Evolutionary conservation across 1,284 basidiomycete genomes (phyloP).

Genomic region (Malassezia vespertilionis): DNA sequence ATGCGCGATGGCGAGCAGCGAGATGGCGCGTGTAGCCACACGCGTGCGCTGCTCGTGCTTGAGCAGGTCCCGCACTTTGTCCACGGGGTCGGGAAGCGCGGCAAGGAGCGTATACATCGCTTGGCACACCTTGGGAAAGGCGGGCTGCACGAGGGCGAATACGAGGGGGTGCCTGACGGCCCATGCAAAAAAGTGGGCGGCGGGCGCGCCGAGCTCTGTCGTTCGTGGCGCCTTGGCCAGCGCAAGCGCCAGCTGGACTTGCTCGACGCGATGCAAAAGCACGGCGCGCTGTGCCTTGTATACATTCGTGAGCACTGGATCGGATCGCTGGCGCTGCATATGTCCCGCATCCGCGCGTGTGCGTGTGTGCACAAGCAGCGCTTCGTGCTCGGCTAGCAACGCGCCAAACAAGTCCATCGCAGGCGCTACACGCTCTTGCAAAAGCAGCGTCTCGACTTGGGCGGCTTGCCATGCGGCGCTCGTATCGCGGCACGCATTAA

Average conservation of each 20-base stretch:
- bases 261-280: neutral
- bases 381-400: neutral
- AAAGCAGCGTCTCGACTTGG: neutral
- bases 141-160: constrained; percentile 12
- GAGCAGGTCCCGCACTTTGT: neutral
- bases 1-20: constrained; percentile 5
- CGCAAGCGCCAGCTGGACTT: neutral
- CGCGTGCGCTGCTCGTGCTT: neutral
- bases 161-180: constrained; percentile 4
- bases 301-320: neutral
- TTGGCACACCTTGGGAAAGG: constrained; percentile 12
- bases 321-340: neutral
- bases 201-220: neutral
- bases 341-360: neutral
- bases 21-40: neutral
- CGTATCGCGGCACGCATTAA: too few species aligned
- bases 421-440: neutral
- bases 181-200: constrained; percentile 1
- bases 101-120: constrained; percentile 10
- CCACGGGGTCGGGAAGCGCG: constrained; percentile 1
- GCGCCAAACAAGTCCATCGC: constrained; percentile 1
- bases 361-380: neutral
- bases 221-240: neutral
- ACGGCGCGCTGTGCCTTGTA: neutral
- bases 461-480: neutral